A percentile compares a stretch with the other conserved stretches of the same genome.
Evolutionary conservation across 768 basidiomycete genomes (phyloP).

Genomic region (Astraeus odoratus): DNA sequence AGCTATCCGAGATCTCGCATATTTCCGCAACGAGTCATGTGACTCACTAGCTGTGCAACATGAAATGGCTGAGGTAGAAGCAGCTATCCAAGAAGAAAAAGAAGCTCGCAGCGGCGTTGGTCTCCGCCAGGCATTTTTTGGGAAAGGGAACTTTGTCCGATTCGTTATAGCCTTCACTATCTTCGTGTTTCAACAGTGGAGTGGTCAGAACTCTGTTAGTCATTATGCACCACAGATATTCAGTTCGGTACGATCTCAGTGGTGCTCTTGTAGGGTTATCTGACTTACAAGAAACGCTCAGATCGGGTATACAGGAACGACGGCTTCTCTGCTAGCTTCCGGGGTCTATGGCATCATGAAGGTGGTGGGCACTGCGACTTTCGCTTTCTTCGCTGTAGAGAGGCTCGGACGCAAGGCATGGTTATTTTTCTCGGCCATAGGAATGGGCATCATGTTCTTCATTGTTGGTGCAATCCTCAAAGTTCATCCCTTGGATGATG

Average conservation of each 20-base stretch:
- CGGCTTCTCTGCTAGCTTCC: slow-evolving; percentile 60
- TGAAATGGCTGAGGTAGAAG: slow-evolving; percentile 78
- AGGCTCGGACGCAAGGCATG: slow-evolving; percentile 61
- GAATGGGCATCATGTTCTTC: slow-evolving; percentile 52
- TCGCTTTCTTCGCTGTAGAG: slow-evolving; percentile 64
- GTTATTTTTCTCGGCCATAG: slow-evolving; percentile 62
- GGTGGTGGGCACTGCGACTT: slow-evolving; percentile 56
- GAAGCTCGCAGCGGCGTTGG: slow-evolving; percentile 60
- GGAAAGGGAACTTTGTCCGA: slow-evolving; percentile 74
- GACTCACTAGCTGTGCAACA: slow-evolving; percentile 41
- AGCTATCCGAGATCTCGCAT: slow-evolving; percentile 55
- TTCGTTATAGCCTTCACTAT: slow-evolving; percentile 82
- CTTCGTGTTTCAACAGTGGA: slow-evolving; percentile 78
- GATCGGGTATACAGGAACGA: slow-evolving; percentile 60
- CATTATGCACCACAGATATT: slow-evolving; percentile 77
- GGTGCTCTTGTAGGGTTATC: background rate
- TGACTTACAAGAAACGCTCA: slow-evolving; percentile 14
- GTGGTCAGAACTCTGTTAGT: slow-evolving; percentile 76
- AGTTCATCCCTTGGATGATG: slow-evolving; percentile 51
- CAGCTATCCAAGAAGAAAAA: slow-evolving; percentile 69
- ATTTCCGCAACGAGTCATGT: slow-evolving; percentile 42
- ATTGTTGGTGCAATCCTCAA: slow-evolving; percentile 83
- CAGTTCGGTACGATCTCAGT: slow-evolving; percentile 38
- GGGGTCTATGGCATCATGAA: slow-evolving; percentile 69
- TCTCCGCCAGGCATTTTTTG: slow-evolving; percentile 64